Base-by-base conservation (phyloP, 441 rosid species). In the Daphne laureola region DNA sequence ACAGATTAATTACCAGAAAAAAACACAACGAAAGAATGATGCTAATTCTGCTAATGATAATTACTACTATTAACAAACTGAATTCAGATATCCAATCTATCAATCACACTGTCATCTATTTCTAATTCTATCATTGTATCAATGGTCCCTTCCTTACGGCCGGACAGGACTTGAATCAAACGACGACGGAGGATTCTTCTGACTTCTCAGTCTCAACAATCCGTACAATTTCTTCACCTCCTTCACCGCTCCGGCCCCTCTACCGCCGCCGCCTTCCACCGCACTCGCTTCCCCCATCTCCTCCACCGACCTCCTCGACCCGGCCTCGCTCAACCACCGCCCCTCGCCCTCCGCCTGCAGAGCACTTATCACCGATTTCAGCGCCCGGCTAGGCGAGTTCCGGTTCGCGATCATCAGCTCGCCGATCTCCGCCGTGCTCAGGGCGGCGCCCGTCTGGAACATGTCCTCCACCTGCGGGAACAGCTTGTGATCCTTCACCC, bases 141-240 rank as follows among this genome's bases (percentile, higher is more conserved):
- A 3, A 1, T 7, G 7, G 35, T 27, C 38, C 38, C 38, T 9
- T 51, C 64, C 46, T 45, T 52, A 27, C 45, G 45, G 14, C 17
- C 45, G 45, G 14, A 5, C 38, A 8, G 35, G 36, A n/a, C 18
- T 15, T 2, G 53, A 44, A 60, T 60, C 85, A 0, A 61, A 71
- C 65, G 90, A 71, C 65, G 90, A 60, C 36, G 53, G 69, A 21
- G 80, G 65, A 67, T 70, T 78, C 27, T 70, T 62, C 46, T 57
- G 65, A 48, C 87, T 78, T 63, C 68, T 88, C 43, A 78, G 49
- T 59, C 77, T 73, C 72, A 86, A 65, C 51, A 88, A 54, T 18
- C 95, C 90, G 58, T 81, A 88, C 57, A 86, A 45, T 67, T 81
- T 91, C 62, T 67, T 79, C 1, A 92, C 51, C 60, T 92, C 96